Percentiles rank a stretch among this genome's conserved stretches.
Conservation (phyloP, 352 stramenopile species). For the Pythium brachiatum region DNA sequence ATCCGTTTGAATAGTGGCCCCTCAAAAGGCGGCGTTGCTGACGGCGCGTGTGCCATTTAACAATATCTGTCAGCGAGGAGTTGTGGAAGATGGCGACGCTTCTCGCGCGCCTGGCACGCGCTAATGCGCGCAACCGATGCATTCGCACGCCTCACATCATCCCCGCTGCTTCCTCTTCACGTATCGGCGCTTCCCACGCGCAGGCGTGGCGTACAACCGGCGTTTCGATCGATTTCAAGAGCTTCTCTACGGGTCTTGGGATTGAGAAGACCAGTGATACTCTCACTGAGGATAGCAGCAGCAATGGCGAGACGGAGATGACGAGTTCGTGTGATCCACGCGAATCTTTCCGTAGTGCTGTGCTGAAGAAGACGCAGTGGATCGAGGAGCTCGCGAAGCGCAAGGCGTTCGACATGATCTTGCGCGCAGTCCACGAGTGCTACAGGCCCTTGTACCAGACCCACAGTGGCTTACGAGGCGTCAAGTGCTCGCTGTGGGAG, state of each 20-base stretch:
- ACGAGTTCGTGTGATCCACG: no score
- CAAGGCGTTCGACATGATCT: background rate
- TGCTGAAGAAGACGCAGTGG: background rate
- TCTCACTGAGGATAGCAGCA: background rate
- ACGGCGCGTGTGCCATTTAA: background rate
- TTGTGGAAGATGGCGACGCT: slow-evolving; percentile 9
- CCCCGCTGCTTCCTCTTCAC: background rate
- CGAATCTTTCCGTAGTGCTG: background rate
- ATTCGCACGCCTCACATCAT: background rate
- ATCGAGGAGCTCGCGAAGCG: background rate
- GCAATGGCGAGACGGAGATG: background rate
- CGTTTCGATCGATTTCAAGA: background rate
- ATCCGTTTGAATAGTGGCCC: background rate
- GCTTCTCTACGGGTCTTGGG: background rate
- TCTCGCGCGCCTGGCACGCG: slow-evolving; percentile 5
- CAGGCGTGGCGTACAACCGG: slow-evolving; percentile 8
- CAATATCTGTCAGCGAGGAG: background rate
- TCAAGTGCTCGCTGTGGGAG: background rate
- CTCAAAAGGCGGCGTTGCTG: background rate
- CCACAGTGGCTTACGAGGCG: background rate
- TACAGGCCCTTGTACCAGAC: background rate
- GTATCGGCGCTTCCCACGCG: background rate
- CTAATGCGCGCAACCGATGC: background rate
- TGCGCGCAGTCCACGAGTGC: background rate
- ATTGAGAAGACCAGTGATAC: background rate